Base-by-base conservation (phyloP, 441 rosid genomes). In the Viola pubescens region DNA sequence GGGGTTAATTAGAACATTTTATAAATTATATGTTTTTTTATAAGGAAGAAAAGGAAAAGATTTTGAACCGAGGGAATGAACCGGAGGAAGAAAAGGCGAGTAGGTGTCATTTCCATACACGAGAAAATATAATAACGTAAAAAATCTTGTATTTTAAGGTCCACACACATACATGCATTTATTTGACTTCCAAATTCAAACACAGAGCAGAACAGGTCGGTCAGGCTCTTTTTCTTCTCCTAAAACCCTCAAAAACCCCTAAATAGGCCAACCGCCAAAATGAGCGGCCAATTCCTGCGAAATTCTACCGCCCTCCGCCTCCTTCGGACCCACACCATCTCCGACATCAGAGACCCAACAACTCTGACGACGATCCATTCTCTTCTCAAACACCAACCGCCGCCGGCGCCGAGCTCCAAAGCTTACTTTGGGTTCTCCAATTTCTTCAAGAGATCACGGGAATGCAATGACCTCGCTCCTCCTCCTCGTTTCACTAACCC, bases 251-350 rank as follows among this genome's bases (percentile, higher is more conserved):
- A 4, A 56, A 45, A 54, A 53, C 45, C 57, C 57, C 57, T 38
- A 54, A 43, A 43, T 5, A 4, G 50, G 6, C 26, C 5, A 4
- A 0, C 9, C 6, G 3, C 12, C 44, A 77, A 53, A 51, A 83
- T 83, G 89, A 64, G 76, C 57, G 77, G 69, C 37, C 67, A 69
- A n/a, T 66, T 76, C 59, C 61, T 65, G 59, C 64, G 78, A 51
- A 68, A 69, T 51, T 67, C 63, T 0, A 73, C 58, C 61, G n/a
- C 77, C 39, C 55, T 41, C 10, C 73, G 61, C 37, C 54, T 72
- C 9, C n/a, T 75, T 3, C 75, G 61, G 67, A 26, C 58, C 57
- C 59, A 59, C 14, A 46, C 67, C 51, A 44, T 42, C 63, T 7
- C 47, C 42, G 61, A 65, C 56, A 16, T 49, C 19, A 56, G 52